These are phyloP conservation scores for Pythium volutum DNA, from an alignment of 352 stramenopile species.

Conservation along the genomic window DNA sequence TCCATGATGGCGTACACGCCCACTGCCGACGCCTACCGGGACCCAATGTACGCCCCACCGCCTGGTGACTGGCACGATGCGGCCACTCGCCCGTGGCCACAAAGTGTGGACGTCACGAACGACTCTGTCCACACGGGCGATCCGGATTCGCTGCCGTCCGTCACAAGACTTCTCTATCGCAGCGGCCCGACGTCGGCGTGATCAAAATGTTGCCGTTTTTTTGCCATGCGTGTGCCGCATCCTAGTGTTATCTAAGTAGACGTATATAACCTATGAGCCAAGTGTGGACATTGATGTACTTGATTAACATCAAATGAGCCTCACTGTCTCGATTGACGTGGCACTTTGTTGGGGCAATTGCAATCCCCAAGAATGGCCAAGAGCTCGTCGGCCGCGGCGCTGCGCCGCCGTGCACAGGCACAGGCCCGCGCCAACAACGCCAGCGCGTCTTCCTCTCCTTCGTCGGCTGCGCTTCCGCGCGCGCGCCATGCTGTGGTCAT, in stretches of 20 bases:
- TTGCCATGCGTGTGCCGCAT: too few species aligned
- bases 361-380: constrained; percentile 15
- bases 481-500: constrained; percentile 87
- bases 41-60: constrained; percentile 11
- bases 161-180: constrained; percentile 57
- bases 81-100: constrained; percentile 13
- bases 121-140: constrained; percentile 17
- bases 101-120: constrained; percentile 5
- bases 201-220: constrained; percentile 1
- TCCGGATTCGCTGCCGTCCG: constrained; percentile 57
- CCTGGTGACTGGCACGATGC: constrained; percentile 18
- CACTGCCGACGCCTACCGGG: constrained; percentile 9
- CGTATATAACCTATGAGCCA: constrained; percentile 1
- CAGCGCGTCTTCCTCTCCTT: not conserved
- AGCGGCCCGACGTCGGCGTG: not conserved
- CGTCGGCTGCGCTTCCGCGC: not conserved
- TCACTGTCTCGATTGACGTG: constrained; percentile 20
- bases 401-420: constrained; percentile 29
- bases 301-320: constrained; percentile 2
- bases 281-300: constrained; percentile 1
- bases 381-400: constrained; percentile 11
- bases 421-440: constrained; percentile 19
- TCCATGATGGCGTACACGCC: constrained; percentile 21
- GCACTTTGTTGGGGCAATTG: constrained; percentile 1
- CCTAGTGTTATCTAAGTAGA: constrained; percentile 18